Evolutionary conservation across 495 filamentous ascomycete genomes (phyloP).

Genomic region (Aspergillus coremiiformis): DNA sequence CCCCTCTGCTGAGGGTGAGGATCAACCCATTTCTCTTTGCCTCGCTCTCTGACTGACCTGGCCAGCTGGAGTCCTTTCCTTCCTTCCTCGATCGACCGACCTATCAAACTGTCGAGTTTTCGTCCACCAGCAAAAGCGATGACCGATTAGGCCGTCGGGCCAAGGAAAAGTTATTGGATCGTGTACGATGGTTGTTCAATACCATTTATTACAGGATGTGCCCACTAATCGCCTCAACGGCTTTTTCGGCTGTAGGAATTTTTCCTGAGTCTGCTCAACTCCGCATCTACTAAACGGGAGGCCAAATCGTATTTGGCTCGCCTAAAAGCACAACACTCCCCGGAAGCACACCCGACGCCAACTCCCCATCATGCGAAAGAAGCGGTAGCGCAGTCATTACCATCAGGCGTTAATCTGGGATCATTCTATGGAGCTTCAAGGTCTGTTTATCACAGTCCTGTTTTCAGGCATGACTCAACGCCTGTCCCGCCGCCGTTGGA

Average conservation of each 20-base stretch:
- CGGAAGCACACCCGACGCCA: conserved; percentile 17
- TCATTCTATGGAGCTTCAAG: conserved; percentile 52
- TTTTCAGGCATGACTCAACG: conserved; percentile 48
- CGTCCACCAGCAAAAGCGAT: conserved; percentile 24
- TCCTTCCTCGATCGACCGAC: conserved; percentile 18
- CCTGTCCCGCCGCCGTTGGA: conserved; percentile 28
- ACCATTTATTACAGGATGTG: not conserved
- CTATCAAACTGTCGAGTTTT: conserved; percentile 33
- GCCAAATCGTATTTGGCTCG: conserved; percentile 80
- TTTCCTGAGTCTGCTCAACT: conserved; percentile 71
- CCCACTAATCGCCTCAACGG: not conserved
- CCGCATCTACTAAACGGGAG: conserved; percentile 83
- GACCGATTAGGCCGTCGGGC: conserved; percentile 38
- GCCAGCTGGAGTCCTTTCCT: too few relatives aligned
- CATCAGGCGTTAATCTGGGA: conserved; percentile 52
- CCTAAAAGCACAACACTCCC: conserved; percentile 47
- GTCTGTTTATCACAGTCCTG: conserved; percentile 55
- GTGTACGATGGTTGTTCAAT: conserved; percentile 20
- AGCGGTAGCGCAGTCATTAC: conserved; percentile 16
- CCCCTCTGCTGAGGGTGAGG: conserved; percentile 27
- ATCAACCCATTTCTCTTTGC: not conserved
- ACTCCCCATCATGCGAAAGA: conserved; percentile 15
- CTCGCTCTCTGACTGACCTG: conserved; percentile 5
- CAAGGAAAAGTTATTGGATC: conserved; percentile 42
- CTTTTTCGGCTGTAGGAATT: conserved; percentile 53